These are phyloP conservation scores for Saxispiralis lemnorum DNA, from an alignment of 495 filamentous ascomycete species.

Conservation along the genomic window DNA sequence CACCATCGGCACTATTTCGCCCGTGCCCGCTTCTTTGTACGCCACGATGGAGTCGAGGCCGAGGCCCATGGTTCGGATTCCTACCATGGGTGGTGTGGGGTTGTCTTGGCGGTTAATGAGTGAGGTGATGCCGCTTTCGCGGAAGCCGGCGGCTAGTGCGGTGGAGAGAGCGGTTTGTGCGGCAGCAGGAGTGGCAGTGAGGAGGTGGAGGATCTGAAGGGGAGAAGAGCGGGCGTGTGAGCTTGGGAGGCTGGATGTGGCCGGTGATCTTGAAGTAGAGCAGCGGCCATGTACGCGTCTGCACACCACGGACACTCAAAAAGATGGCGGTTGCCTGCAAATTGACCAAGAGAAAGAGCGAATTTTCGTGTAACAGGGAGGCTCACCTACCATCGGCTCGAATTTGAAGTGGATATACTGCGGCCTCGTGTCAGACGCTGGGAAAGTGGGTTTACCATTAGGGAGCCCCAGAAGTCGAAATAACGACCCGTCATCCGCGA, in stretches of 20 bases:
- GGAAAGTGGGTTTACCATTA: no score
- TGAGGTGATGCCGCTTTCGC: constrained; percentile 52
- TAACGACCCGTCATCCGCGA: constrained; percentile 6
- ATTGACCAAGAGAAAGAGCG: background rate
- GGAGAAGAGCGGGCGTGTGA: constrained; percentile 25
- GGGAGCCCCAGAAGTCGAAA: constrained; percentile 1
- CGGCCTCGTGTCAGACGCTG: constrained; percentile 8
- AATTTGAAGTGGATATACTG: constrained; percentile 79
- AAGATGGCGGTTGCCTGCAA: no score
- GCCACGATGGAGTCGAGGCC: constrained; percentile 65
- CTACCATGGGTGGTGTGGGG: constrained; percentile 41
- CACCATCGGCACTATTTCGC: constrained; percentile 22
- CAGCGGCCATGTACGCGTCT: no score
- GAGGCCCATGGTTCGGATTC: constrained; percentile 62
- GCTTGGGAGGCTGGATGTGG: background rate
- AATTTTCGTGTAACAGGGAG: background rate
- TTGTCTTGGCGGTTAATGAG: background rate
- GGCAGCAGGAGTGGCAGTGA: constrained; percentile 51
- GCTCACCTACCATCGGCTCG: constrained; percentile 61
- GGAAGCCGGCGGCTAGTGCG: constrained; percentile 65
- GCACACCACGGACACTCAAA: no score
- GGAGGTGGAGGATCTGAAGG: constrained; percentile 54
- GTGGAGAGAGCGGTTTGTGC: constrained; percentile 56
- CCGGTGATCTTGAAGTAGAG: no score
- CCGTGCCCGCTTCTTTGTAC: constrained; percentile 17